Evolutionary conservation across 441 rosid species (phyloP), one percentile per base, ranked within the genome.

Genomic region (Daphne laureola): DNA sequence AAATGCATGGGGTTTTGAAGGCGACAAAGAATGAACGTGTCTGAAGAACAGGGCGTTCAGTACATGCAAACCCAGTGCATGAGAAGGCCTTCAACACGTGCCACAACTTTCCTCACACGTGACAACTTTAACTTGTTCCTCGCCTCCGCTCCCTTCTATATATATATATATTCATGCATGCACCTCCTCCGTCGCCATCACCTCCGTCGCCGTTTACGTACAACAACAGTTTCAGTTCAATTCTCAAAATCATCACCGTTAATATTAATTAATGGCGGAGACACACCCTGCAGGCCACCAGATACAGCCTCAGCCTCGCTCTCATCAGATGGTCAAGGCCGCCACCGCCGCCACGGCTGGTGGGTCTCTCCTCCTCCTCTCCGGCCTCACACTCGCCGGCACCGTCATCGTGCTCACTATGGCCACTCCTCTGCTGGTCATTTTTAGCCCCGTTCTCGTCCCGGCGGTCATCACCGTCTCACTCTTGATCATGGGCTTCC

Each of bases 381-480:
- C 97, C 12, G 82, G 87, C 25, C 73, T 90, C 40, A 85, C 68
- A 50, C 79, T 90, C 0, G 81, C 77, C 1, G 92, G 80, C 26
- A 90, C 96, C 0, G 90, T 90, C 63, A 85, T 90, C 26, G 79
- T 70, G 16, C 78, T 90, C 58, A 78, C 83, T 51, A 68, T 90
- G 0, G 94, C 84, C 21, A 90, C 93, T 8, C 98, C 95, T 2
- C 69, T 87, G 41, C 73, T 90, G 3, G 92, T 90, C 63, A 76
- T 87, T 8, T 85, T 79, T 70, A 87, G 96, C 64, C 98, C 95
- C 0, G 86, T 91, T 40, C 79, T 91, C 2, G 79, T 91, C 55
- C 98, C 95, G 0, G 90, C 93, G 14, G 72, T 82, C 15, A 78
- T 87, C 47, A 65, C 82, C 0, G 70, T 67, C 0, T 73, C 75